phyloP scores from a whole-genome alignment of 177 flowering plant genomes.

The Vitis hybrid region DNA sequence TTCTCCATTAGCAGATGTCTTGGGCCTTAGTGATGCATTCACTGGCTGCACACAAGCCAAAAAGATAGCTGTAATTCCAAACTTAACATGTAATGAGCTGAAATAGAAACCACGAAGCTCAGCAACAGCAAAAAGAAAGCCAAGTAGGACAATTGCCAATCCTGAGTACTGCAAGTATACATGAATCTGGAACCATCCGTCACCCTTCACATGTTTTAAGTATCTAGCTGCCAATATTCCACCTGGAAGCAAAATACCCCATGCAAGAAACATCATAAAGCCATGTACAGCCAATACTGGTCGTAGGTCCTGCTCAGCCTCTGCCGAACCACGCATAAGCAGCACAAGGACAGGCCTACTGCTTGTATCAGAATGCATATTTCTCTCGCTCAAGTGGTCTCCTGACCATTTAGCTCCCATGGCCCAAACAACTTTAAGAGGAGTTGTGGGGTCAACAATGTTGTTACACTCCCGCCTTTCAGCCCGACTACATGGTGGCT shows the following conservation, averaged over 20 bases:
- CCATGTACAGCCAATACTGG: constrained; percentile 98
- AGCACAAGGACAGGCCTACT: constrained; percentile 70
- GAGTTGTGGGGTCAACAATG: constrained; percentile 81
- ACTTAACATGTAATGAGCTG: constrained; percentile 78
- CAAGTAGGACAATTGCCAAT: constrained; percentile 75
- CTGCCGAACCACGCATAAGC: constrained; percentile 90
- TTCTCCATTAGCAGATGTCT: constrained; percentile 60
- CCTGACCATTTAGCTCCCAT: constrained; percentile 90
- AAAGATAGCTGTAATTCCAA: constrained; percentile 69
- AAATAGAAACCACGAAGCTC: constrained; percentile 83
- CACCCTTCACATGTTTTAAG: constrained; percentile 86
- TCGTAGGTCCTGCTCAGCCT: constrained; percentile 90
- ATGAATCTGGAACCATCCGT: constrained; percentile 89
- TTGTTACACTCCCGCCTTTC: constrained; percentile 73
- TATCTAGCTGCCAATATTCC: constrained; percentile 92
- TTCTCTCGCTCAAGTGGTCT: constrained; percentile 61
- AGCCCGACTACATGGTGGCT: constrained; percentile 55
- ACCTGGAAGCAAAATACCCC: constrained; percentile 95
- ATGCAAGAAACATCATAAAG: constrained; percentile 98
- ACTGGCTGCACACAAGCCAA: constrained; percentile 75
- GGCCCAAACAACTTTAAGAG: constrained; percentile 91
- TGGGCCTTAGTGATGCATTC: constrained; percentile 81
- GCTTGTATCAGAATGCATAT: constrained; percentile 86
- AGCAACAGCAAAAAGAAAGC: constrained; percentile 91
- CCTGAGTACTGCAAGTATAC: constrained; percentile 96